A percentile compares a stretch with the other conserved stretches of the same genome.
These are phyloP conservation scores for Ganoderma meredithae DNA, from an alignment of 1,284 basidiomycete genomes.

Conservation along the genomic window DNA sequence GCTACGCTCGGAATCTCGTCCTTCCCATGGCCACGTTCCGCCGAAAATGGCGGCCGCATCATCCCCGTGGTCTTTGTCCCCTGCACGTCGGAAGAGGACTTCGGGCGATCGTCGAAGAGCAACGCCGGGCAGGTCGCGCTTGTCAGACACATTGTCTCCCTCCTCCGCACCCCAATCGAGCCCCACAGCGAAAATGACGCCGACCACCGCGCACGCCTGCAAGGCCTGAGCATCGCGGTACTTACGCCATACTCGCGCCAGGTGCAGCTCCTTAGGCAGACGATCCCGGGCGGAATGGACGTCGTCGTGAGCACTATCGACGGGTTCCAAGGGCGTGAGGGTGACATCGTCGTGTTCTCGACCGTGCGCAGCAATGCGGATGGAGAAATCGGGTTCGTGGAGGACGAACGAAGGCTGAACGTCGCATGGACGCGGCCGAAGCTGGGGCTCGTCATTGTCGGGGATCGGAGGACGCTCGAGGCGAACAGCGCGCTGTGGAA, in stretches of 20 bases:
- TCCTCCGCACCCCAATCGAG: constrained; percentile 44
- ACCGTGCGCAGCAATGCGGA: constrained; percentile 70
- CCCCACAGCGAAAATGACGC: background rate
- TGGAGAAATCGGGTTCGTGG: constrained; percentile 74
- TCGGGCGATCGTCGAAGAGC: constrained; percentile 35
- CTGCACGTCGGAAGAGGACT: constrained; percentile 64
- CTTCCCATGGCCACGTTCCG: constrained; percentile 62
- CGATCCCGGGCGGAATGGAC: constrained; percentile 48
- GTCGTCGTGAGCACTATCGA: constrained; percentile 64
- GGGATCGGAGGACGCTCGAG: constrained; percentile 64
- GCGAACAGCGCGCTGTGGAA: constrained; percentile 55
- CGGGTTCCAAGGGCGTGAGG: constrained; percentile 81
- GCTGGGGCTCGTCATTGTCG: constrained; percentile 69
- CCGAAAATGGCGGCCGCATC: constrained; percentile 35
- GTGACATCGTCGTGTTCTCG: constrained; percentile 75
- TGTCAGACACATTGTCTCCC: constrained; percentile 47
- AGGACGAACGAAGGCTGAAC: constrained; percentile 71
- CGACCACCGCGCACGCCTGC: constrained; percentile 35
- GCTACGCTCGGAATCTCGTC: constrained; percentile 46
- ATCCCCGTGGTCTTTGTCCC: constrained; percentile 64
- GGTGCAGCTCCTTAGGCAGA: constrained; percentile 51
- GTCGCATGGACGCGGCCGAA: constrained; percentile 80
- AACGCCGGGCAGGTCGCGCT: no score
- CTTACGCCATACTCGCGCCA: constrained; percentile 70
- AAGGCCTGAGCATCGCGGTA: constrained; percentile 50